These are phyloP conservation scores for Moesziomyces aphidis DNA, from an alignment of 1,284 basidiomycete genomes.

Conservation along the genomic window DNA sequence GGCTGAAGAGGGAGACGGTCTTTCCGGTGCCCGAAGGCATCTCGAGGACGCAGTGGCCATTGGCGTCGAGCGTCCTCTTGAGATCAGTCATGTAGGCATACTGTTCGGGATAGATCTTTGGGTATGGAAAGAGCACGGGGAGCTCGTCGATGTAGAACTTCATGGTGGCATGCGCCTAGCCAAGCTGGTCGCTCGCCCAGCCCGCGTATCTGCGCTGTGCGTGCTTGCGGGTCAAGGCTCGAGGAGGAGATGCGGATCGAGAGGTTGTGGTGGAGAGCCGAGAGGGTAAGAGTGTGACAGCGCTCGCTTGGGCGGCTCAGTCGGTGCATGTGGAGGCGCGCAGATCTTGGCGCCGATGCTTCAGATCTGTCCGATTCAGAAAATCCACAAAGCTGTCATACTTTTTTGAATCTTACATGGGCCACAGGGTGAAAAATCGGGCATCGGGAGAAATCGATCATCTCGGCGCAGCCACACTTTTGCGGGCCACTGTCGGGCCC, in stretches of 20 bases:
- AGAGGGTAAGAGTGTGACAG: background rate
- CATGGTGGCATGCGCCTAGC: slow-evolving; percentile 72
- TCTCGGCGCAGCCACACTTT: background rate
- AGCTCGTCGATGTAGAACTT: slow-evolving; percentile 96
- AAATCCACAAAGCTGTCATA: too few relatives aligned
- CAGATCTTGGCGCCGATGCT: too few relatives aligned
- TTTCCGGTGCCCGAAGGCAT: slow-evolving; percentile 99
- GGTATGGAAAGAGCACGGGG: slow-evolving; percentile 69
- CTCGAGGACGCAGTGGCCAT: slow-evolving; percentile 94
- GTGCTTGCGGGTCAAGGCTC: background rate
- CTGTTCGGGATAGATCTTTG: slow-evolving; percentile 79
- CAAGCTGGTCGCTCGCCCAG: background rate
- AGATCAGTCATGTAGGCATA: slow-evolving; percentile 99
- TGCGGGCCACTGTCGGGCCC: background rate
- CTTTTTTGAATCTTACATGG: too few relatives aligned
- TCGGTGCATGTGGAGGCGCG: too few relatives aligned
- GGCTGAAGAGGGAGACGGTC: slow-evolving; percentile 92
- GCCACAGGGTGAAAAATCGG: background rate
- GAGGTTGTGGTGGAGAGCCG: background rate
- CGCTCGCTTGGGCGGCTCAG: too few relatives aligned
- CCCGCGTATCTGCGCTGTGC: background rate
- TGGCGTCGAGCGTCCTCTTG: slow-evolving; percentile 93
- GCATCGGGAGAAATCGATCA: slow-evolving; percentile 6
- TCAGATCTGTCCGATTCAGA: too few relatives aligned
- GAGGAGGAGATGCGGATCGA: background rate